A percentile compares a stretch with the other conserved stretches of the same genome.
Evolutionary conservation across 2,329 filamentous ascomycete species (phyloP).

Genomic region (Alternaria sp.): DNA sequence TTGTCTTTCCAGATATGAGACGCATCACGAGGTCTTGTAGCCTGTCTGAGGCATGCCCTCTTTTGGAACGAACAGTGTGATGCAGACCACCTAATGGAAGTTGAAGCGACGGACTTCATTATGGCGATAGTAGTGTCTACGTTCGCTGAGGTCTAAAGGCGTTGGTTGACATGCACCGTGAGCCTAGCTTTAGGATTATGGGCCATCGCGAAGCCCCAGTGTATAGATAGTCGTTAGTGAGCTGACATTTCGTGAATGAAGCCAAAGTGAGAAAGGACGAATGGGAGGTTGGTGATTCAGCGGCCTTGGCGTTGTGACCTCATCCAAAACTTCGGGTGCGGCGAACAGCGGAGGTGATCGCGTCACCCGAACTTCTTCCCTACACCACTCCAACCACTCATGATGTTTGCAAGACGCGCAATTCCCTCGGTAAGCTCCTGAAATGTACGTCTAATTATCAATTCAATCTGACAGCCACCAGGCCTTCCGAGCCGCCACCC

Average conservation of each 20-base stretch:
- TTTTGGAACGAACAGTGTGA: neutral
- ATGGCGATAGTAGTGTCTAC: neutral
- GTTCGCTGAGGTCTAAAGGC: neutral
- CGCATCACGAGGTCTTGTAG: neutral
- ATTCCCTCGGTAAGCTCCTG: conserved; percentile 41
- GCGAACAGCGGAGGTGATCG: conserved; percentile 30
- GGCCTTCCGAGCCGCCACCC: conserved; percentile 47
- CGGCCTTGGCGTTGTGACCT: conserved; percentile 38
- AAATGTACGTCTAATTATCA: neutral
- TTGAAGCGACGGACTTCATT: neutral
- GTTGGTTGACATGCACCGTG: neutral
- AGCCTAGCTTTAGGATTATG: neutral
- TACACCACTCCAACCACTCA: conserved; percentile 19
- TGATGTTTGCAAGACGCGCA: conserved; percentile 48
- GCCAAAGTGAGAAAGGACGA: neutral
- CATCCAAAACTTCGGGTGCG: conserved; percentile 36
- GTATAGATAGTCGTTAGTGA: neutral
- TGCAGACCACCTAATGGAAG: neutral
- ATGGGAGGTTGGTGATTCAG: conserved; percentile 16
- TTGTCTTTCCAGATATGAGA: neutral
- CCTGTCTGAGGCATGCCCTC: neutral
- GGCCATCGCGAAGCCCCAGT: neutral
- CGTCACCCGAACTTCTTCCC: conserved; percentile 21
- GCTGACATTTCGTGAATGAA: neutral
- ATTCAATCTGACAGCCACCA: conserved; percentile 20